Evolutionary conservation across 2,329 filamentous ascomycete species (phyloP).

Genomic region (Corinectria fuckeliana): DNA sequence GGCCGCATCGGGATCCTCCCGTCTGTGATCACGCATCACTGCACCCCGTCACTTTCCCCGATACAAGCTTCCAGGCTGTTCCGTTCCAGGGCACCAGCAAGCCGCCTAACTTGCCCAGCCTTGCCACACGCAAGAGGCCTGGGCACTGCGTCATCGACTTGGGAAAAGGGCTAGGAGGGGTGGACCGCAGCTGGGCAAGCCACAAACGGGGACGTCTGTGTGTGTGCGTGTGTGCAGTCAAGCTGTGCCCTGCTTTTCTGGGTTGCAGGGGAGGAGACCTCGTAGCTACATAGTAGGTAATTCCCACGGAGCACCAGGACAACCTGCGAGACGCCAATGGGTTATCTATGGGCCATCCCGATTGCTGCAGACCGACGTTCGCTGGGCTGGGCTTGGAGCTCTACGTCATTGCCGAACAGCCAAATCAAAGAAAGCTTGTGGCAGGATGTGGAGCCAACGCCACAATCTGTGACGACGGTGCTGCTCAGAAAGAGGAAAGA

Average conservation of each 20-base stretch:
- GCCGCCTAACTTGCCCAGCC: constrained; percentile 19
- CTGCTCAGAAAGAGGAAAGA: background rate
- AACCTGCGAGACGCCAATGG: constrained; percentile 4
- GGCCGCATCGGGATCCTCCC: constrained; percentile 16
- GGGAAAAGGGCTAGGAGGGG: background rate
- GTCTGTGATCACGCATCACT: constrained; percentile 9
- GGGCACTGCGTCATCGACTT: constrained; percentile 45
- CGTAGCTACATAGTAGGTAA: no score
- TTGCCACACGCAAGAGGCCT: constrained; percentile 27
- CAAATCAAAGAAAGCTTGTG: constrained; percentile 9
- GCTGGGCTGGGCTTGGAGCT: background rate
- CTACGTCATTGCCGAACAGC: constrained; percentile 30
- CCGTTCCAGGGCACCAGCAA: constrained; percentile 27
- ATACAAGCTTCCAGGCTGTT: constrained; percentile 24
- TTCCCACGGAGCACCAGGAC: background rate
- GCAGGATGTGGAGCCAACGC: constrained; percentile 10
- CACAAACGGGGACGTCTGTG: background rate
- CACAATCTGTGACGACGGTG: constrained; percentile 13
- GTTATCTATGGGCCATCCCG: background rate
- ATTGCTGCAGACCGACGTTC: background rate
- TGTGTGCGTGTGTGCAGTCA: background rate
- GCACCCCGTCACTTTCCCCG: constrained; percentile 18
- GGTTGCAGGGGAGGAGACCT: background rate
- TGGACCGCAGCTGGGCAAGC: background rate
- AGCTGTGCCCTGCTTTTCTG: background rate